Evolutionary conservation across 306 rosid species (phyloP).

Genomic region (Castanea sativa): DNA sequence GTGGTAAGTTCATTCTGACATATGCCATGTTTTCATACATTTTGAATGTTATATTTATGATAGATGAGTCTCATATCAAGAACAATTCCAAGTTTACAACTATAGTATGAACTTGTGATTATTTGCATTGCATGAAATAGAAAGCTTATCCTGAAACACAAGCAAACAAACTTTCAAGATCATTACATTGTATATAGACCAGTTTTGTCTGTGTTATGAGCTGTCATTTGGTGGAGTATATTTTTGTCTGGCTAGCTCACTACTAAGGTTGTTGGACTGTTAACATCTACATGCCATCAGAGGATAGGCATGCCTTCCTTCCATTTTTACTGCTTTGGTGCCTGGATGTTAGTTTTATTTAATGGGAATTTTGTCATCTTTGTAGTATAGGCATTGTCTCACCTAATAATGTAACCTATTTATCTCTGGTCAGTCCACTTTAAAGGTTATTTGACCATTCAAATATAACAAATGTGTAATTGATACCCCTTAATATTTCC

Average conservation of each 20-base stretch:
- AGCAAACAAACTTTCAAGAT: neutral
- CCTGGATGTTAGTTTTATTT: neutral
- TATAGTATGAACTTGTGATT: neutral
- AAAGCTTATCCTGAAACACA: neutral
- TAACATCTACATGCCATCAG: neutral
- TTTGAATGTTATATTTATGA: neutral
- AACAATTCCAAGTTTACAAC: too few species aligned
- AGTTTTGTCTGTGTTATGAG: neutral
- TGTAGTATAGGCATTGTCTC: neutral
- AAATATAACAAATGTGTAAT: neutral
- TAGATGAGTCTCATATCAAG: neutral
- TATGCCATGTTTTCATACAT: neutral
- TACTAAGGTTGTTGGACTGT: neutral
- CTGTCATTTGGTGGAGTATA: neutral
- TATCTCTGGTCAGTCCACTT: neutral
- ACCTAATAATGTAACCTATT: neutral
- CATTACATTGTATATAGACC: too few species aligned
- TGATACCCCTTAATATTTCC: neutral
- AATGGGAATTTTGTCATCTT: neutral
- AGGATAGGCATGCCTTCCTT: neutral
- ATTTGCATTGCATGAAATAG: neutral
- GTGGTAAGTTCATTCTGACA: slow-evolving; percentile 47
- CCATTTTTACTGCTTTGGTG: neutral
- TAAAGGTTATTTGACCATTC: neutral
- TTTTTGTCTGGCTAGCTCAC: neutral